Percentiles rank a stretch among this genome's conserved stretches.
Conservation (phyloP, 192 early-diverging fungal genomes). For the Radiomyces spectabilis region DNA sequence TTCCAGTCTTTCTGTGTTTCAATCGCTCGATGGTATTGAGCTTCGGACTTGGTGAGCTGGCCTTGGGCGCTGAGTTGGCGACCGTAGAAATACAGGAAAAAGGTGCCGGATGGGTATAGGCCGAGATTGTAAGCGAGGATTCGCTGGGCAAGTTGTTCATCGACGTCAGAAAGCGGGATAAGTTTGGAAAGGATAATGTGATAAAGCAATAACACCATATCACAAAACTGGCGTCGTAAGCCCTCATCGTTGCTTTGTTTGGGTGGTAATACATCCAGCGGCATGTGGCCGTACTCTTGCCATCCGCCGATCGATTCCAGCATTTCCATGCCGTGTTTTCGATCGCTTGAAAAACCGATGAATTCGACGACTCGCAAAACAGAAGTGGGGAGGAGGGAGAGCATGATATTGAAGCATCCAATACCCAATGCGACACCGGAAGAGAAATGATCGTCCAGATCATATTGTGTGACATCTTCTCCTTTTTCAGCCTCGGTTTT, state of each 20-base stretch:
- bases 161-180: constrained; percentile 60
- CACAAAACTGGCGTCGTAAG: constrained; percentile 65
- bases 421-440: constrained; percentile 74
- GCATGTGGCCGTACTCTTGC: constrained; percentile 34
- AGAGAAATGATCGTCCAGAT: constrained; percentile 75
- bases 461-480: constrained; percentile 38
- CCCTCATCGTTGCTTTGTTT: constrained; percentile 42
- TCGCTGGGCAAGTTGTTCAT: constrained; percentile 52
- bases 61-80: constrained; percentile 52
- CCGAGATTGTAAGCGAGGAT: constrained; percentile 48
- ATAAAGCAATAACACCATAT: constrained; percentile 64
- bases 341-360: constrained; percentile 76
- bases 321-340: constrained; percentile 64
- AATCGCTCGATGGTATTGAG: constrained; percentile 48
- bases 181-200: constrained; percentile 68
- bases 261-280: constrained; percentile 22
- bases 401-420: constrained; percentile 70
- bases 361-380: constrained; percentile 73
- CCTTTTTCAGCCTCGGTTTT: constrained; percentile 40
- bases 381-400: constrained; percentile 67
- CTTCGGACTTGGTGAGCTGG: constrained; percentile 51
- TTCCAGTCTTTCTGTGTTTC: constrained; percentile 58
- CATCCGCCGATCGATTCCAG: constrained; percentile 69
- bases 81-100: constrained; percentile 69
- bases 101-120: constrained; percentile 57